These are phyloP conservation scores for Podaxis sp. DNA, from an alignment of 768 basidiomycete species.

Conservation along the genomic window DNA sequence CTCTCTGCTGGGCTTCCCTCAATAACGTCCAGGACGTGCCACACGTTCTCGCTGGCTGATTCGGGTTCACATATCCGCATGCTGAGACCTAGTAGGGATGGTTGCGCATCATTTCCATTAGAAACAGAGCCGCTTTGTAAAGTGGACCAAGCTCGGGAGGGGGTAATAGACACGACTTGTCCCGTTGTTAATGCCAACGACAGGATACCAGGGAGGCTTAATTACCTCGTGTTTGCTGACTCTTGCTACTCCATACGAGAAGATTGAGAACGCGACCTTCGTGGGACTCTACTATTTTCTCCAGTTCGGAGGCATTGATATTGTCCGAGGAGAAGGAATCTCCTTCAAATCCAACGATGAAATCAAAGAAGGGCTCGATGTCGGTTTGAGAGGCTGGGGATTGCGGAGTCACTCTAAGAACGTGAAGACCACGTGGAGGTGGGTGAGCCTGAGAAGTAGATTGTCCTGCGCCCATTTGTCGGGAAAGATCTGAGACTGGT, in stretches of 20 bases:
- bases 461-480: conserved; percentile 71
- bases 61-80: conserved; percentile 93
- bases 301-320: conserved; percentile 70
- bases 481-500: background rate
- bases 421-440: conserved; percentile 74
- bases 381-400: conserved; percentile 86
- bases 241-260: conserved; percentile 85
- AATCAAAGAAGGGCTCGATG: conserved; percentile 95
- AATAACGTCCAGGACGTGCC: conserved; percentile 96
- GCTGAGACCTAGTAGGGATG: conserved; percentile 91
- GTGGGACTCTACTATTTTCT: conserved; percentile 79
- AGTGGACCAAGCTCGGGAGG: conserved; percentile 83
- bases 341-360: conserved; percentile 89
- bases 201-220: background rate
- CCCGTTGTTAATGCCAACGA: conserved; percentile 5
- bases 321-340: conserved; percentile 49
- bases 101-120: conserved; percentile 50
- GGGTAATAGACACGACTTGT: conserved; percentile 73
- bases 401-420: conserved; percentile 83
- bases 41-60: conserved; percentile 87
- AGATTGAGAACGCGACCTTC: conserved; percentile 71
- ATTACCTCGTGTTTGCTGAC: conserved; percentile 65
- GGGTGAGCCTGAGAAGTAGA: conserved; percentile 54
- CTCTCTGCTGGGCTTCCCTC: conserved; percentile 97
- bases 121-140: conserved; percentile 29